Base-by-base conservation (phyloP, 1,284 basidiomycete genomes). In the Papiliotrema fonsecae region DNA sequence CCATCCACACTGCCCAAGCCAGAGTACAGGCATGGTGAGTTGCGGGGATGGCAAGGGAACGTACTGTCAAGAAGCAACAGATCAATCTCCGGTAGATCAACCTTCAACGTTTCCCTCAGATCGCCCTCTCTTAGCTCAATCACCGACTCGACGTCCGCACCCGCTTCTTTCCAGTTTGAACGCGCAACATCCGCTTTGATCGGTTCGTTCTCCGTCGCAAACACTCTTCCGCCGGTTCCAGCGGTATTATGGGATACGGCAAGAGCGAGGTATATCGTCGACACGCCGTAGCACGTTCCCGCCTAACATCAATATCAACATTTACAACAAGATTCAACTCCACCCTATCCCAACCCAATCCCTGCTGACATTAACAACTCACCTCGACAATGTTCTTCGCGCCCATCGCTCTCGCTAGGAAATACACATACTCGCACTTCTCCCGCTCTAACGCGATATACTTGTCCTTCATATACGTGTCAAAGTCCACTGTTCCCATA, bases 81-180 rank as follows among this genome's bases (percentile, higher is more conserved):
- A 47, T 65, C 64, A 0, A 67, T 51, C 4, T 34, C 28, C 0
- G 49, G 51, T n/a, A 64, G 30, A 24, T 55, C 50, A 22, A 18
- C 27, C 47, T 51, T 53, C 22, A 67, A 49, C n/a, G 62, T 65
- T 45, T 62, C 60, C 6, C 47, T 43, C 19, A 64, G 45, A 45
- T 65, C 60, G 2, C 65, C 63, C n/a, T 61, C 58, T 30, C 64
- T 49, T 37, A 65, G 47, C 13, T 67, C 63, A 10, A 66, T 63
- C 21, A 46, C 42, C 16, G 39, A 37, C 19, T 32, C 47, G 14
- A 57, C 51, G 3, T 47, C 43, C 6, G 53, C 54, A 4, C 61
- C 64, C 2, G 51, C 57, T 34, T 62, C 54, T 13, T 39, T 24
- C 56, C 60, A 61, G 46, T 58, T 50, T 41, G 35, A 32, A 14